Percentiles rank a stretch among this genome's conserved stretches.
phyloP scores from a whole-genome alignment of 2,329 filamentous ascomycete species.

The Tolypocladium endophyticum region DNA sequence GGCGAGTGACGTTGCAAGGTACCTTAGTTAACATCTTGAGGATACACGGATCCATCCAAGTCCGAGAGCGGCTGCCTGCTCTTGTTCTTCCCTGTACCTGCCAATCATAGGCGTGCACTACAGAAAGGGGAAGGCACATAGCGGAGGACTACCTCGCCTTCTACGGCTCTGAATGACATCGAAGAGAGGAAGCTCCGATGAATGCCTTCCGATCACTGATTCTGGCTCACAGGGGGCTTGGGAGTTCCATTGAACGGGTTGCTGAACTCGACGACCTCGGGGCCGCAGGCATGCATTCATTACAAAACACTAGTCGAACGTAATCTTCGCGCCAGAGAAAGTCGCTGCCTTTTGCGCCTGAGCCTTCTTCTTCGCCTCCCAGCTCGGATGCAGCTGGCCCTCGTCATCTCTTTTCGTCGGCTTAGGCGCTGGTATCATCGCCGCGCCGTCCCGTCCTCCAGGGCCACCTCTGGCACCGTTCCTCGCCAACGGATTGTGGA shows the following conservation, averaged over 20 bases:
- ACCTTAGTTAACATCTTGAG: no score
- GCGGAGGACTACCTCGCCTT: neutral
- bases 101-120: neutral
- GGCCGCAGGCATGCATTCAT: neutral
- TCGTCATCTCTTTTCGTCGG: constrained; percentile 33
- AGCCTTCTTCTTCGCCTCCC: constrained; percentile 14
- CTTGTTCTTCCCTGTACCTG: neutral
- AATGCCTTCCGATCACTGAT: neutral
- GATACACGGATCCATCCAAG: neutral
- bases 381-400: constrained; percentile 39
- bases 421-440: constrained; percentile 14
- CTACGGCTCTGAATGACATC: neutral
- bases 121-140: neutral
- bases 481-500: constrained; percentile 23
- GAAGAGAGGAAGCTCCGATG: neutral
- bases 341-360: constrained; percentile 8
- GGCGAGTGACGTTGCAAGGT: neutral
- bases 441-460: constrained; percentile 2
- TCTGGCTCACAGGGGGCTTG: neutral
- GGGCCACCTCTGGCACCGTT: constrained; percentile 3
- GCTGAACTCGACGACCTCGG: neutral
- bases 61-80: neutral
- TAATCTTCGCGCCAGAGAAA: constrained; percentile 13
- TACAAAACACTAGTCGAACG: constrained; percentile 10
- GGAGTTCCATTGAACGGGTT: neutral